Percentiles rank a stretch among this genome's conserved stretches.
Conservation (phyloP, 129 eudicot species). For the Chrysanthemum lavandulifolium region DNA sequence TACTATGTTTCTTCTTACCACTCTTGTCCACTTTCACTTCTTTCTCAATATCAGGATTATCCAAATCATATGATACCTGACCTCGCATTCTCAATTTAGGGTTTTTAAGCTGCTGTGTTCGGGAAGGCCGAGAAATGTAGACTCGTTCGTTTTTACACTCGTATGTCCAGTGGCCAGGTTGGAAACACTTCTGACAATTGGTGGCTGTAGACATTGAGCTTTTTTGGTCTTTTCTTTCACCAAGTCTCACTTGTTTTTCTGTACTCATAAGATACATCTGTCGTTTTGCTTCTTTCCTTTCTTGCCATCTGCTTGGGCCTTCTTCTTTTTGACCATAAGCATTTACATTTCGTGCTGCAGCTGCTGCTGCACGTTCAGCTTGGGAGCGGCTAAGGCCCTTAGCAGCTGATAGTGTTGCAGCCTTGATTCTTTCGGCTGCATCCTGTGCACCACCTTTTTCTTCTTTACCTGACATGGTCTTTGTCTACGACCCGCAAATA, state of each 20-base stretch:
- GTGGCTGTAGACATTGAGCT: conserved; percentile 50
- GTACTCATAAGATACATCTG: conserved; percentile 98
- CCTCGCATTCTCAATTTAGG: conserved; percentile 78
- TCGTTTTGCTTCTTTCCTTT: conserved; percentile 92
- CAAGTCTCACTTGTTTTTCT: conserved; percentile 84
- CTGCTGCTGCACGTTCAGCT: conserved; percentile 94
- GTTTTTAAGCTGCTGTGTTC: conserved; percentile 85
- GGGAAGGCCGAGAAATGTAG: conserved; percentile 88
- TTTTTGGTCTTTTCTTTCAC: conserved; percentile 83
- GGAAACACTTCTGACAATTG: conserved; percentile 89
- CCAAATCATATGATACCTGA: conserved; percentile 54
- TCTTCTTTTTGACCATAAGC: conserved; percentile 99
- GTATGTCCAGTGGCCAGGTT: conserved; percentile 88
- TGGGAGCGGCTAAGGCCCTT: conserved; percentile 96
- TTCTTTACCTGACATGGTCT: conserved; percentile 55
- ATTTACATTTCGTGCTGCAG: conserved; percentile 90
- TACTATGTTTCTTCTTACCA: conserved; percentile 65
- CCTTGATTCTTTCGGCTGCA: conserved; percentile 81
- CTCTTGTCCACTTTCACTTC: conserved; percentile 46
- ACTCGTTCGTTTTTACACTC: conserved; percentile 94
- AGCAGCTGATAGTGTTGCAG: conserved; percentile 89
- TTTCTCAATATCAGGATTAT: conserved; percentile 54
- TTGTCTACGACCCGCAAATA: not conserved
- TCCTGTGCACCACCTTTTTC: conserved; percentile 81
- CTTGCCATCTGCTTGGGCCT: conserved; percentile 99